Evolutionary conservation across 2,329 filamentous ascomycete genomes (phyloP).

Genomic region (Aspergillus ochraceoroseus): DNA sequence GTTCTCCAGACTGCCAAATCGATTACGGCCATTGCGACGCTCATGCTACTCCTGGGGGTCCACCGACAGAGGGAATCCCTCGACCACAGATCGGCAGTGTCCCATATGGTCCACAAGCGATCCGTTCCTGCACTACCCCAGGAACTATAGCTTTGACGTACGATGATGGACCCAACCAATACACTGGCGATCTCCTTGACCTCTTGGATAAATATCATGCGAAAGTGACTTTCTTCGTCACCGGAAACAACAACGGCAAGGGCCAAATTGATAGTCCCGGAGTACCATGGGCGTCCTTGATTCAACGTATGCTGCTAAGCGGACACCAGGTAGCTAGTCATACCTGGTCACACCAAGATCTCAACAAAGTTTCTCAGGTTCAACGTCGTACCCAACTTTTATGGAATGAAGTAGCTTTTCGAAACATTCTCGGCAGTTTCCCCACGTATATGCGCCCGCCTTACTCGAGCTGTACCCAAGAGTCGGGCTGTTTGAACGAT

Average conservation of each 20-base stretch:
- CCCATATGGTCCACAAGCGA: constrained; percentile 35
- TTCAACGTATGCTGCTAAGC: constrained; percentile 41
- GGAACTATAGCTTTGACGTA: constrained; percentile 63
- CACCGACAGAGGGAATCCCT: constrained; percentile 32
- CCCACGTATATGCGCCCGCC: constrained; percentile 54
- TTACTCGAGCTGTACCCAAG: constrained; percentile 41
- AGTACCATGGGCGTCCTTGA: constrained; percentile 38
- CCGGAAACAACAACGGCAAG: constrained; percentile 46
- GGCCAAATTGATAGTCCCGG: constrained; percentile 43
- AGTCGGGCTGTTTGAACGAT: constrained; percentile 40
- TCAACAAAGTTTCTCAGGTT: constrained; percentile 38
- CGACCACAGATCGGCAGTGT: constrained; percentile 36
- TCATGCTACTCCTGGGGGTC: constrained; percentile 32
- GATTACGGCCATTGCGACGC: constrained; percentile 41
- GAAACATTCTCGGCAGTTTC: constrained; percentile 47
- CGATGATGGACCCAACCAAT: constrained; percentile 61
- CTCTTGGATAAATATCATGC: constrained; percentile 56
- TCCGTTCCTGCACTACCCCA: constrained; percentile 43
- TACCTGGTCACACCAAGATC: constrained; percentile 50
- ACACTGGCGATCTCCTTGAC: constrained; percentile 59
- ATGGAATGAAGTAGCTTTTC: constrained; percentile 47
- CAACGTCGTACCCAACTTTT: constrained; percentile 43
- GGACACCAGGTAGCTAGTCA: constrained; percentile 52
- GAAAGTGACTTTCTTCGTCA: constrained; percentile 65
- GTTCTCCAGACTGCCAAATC: constrained; percentile 40